phyloP scores from a whole-genome alignment of 1,284 basidiomycete species.

The Golubevia sp. region DNA sequence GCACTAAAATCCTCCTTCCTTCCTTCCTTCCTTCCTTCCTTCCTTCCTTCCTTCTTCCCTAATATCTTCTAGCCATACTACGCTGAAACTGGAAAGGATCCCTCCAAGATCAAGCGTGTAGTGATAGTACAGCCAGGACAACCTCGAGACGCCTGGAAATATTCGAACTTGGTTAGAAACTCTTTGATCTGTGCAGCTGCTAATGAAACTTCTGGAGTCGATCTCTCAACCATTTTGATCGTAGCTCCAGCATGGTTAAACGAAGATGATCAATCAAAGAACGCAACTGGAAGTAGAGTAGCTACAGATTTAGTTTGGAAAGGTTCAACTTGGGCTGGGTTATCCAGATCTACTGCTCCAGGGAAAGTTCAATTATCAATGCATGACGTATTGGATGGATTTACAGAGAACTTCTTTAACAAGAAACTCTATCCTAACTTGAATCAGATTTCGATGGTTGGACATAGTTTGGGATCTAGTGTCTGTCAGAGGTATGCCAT shows the following conservation, averaged over 20 bases:
- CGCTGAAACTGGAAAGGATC: constrained; percentile 5
- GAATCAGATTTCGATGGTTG: constrained; percentile 37
- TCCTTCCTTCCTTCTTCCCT: too few species aligned
- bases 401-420: constrained; percentile 42
- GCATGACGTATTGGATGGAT: constrained; percentile 20
- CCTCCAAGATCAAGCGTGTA: constrained; percentile 28
- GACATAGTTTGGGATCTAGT: constrained; percentile 46
- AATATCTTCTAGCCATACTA: too few species aligned
- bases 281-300: constrained; percentile 25
- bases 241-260: constrained; percentile 37
- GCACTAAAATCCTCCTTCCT: neutral
- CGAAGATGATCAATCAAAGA: constrained; percentile 15
- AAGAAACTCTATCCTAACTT: constrained; percentile 38
- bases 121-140: constrained; percentile 38
- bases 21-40: constrained; percentile 5
- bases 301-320: constrained; percentile 31
- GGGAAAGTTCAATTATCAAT: neutral
- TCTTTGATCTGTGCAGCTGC: constrained; percentile 31
- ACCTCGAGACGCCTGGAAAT: constrained; percentile 48
- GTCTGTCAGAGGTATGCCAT: constrained; percentile 51
- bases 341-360: neutral
- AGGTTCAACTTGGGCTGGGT: constrained; percentile 27
- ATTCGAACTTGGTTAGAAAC: constrained; percentile 44
- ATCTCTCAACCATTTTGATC: constrained; percentile 36
- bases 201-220: constrained; percentile 30